Evolutionary conservation across 106 monocot genomes (phyloP), one percentile per base, ranked within the genome.

Genomic region (Dendrobium huoshanense): DNA sequence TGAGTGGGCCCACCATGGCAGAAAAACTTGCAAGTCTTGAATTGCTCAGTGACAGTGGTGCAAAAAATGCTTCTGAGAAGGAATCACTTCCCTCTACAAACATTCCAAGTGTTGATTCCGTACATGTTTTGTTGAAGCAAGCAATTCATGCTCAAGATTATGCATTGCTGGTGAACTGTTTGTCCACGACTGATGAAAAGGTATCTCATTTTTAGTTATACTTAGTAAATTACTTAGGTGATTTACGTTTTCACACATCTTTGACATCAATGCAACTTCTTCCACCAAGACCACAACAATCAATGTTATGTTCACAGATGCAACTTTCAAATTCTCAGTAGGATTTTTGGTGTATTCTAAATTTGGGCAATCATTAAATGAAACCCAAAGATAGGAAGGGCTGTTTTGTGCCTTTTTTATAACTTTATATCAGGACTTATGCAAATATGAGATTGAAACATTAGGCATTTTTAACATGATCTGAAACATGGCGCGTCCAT

Each of bases 131-230:
- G 90, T 85, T 99, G 64, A 95, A 91, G 83, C 99, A 99, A 84
- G 99, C 99, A 31, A 79, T 99, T 58, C 90, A 87, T 89, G 93
- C 93, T 24, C 93, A 99, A 33, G 99, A 99, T 85, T 88, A 88
- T 72, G 73, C 90, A 16, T 83, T 93, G 65, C 65, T 99, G 42
- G 77, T 91, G 67, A 83, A 91, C 44, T 99, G 95, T 82, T 79
- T 99, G 78, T 90, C 84, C 79, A 88, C 88, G 15, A 88, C 80
- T 80, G 92, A 95, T 86, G 85, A 95, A 73, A 95, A 91, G 91
- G 97, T 97, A 24, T 75, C 9, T n/a, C 48, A 65, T 72, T 11
- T 45, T 79, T 31, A 27, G 9, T 40, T 73, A 77, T 74, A 24
- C 58, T 49, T 11, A 41, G 16, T 41, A n/a, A 48, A 19, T 76